Percentiles rank a stretch among this genome's conserved stretches.
Evolutionary conservation across 225 moss, liverwort and hornwort species (phyloP).

Genomic region (Marchantia polymorpha): DNA sequence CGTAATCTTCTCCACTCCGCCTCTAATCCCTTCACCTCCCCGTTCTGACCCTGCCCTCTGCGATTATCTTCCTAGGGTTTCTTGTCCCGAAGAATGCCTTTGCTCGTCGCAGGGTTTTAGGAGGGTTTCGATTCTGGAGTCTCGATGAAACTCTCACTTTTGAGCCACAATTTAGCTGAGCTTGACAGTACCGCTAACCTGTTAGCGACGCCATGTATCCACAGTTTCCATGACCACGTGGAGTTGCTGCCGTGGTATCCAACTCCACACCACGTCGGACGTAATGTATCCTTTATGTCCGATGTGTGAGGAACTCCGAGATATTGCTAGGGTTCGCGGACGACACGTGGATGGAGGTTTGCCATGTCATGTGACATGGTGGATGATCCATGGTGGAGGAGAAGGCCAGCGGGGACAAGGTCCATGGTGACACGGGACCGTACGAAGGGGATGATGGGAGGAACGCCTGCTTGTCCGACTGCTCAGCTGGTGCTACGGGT

Average conservation of each 20-base stretch:
- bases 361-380: not conserved
- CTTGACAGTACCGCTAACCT: slow-evolving; percentile 22
- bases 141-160: not conserved
- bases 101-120: not conserved
- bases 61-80: not conserved
- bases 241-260: too few relatives aligned
- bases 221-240: too few relatives aligned
- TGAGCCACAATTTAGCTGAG: slow-evolving; percentile 16
- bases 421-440: not conserved
- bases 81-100: not conserved
- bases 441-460: not conserved
- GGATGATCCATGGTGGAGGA: not conserved
- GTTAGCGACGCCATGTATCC: too few relatives aligned
- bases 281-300: too few relatives aligned
- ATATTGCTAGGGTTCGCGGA: too few relatives aligned
- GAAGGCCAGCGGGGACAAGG: not conserved
- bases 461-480: not conserved
- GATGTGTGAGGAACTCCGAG: too few relatives aligned
- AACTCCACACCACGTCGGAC: too few relatives aligned
- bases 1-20: not conserved
- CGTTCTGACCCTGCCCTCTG: not conserved
- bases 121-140: not conserved
- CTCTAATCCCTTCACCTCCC: not conserved
- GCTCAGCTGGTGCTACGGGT: too few relatives aligned
- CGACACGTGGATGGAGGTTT: not conserved